Conservation (phyloP, 163 green algal species). For the Coccomyxa subellipsoidea region DNA sequence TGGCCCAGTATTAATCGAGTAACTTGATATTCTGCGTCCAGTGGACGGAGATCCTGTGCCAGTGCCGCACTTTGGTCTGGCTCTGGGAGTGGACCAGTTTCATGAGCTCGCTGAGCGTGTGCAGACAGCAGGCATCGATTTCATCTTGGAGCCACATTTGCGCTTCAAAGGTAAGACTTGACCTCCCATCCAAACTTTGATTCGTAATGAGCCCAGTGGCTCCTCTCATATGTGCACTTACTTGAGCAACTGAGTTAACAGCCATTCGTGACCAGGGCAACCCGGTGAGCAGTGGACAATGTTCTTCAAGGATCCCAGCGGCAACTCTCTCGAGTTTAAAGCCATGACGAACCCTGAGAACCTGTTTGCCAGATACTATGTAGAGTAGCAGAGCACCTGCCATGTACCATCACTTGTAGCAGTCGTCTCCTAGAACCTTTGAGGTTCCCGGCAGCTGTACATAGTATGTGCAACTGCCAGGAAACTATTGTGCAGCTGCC, state of each 20-base stretch:
- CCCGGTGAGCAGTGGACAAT: slow-evolving; percentile 81
- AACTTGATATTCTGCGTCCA: not conserved
- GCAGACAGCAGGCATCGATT: slow-evolving; percentile 43
- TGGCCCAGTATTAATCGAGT: not conserved
- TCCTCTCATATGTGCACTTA: too few species aligned
- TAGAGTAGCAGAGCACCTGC: too few species aligned
- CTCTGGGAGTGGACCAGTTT: slow-evolving; percentile 63
- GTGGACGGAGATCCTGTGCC: slow-evolving; percentile 80
- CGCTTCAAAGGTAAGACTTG: slow-evolving; percentile 70
- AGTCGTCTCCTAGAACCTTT: too few species aligned
- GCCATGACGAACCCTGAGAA: slow-evolving; percentile 81
- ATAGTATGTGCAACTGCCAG: too few species aligned
- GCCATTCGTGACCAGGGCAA: slow-evolving; percentile 24
- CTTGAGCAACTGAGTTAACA: too few species aligned
- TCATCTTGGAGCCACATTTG: slow-evolving; percentile 78
- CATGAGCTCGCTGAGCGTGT: slow-evolving; percentile 60
- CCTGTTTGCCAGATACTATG: slow-evolving; percentile 81
- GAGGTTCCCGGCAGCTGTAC: too few species aligned
- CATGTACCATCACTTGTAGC: too few species aligned
- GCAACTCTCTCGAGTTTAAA: slow-evolving; percentile 90
- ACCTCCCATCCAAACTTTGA: too few species aligned
- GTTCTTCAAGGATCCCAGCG: slow-evolving; percentile 76
- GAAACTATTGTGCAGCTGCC: too few species aligned
- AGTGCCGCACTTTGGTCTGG: slow-evolving; percentile 84
- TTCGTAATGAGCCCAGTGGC: too few species aligned